phyloP scores from a whole-genome alignment of 169 alveolate genomes.

The Plasmodium blacklocki region DNA sequence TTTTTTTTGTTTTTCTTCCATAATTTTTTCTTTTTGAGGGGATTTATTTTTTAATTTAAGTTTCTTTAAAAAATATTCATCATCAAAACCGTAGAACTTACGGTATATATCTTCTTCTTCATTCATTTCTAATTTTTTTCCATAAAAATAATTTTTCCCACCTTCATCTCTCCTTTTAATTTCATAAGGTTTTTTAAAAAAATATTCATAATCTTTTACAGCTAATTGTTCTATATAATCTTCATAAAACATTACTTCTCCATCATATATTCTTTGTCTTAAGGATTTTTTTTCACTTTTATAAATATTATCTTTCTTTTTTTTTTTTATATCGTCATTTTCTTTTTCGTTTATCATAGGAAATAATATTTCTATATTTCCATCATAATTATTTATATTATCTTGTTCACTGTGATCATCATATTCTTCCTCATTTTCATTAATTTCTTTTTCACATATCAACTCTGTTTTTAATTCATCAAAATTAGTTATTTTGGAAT shows the following conservation, averaged over 20 bases:
- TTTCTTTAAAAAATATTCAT: slow-evolving; percentile 54
- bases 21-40: slow-evolving; percentile 16
- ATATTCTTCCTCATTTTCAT: not conserved
- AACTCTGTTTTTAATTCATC: slow-evolving; percentile 58
- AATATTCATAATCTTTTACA: slow-evolving; percentile 64
- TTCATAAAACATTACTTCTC: slow-evolving; percentile 80
- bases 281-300: slow-evolving; percentile 66
- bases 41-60: slow-evolving; percentile 17
- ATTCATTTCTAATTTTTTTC: slow-evolving; percentile 41
- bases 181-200: slow-evolving; percentile 75
- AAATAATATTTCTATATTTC: slow-evolving; percentile 27
- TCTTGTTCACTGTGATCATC: not conserved
- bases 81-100: slow-evolving; percentile 42
- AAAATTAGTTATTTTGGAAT: slow-evolving; percentile 28
- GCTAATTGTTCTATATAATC: slow-evolving; percentile 65
- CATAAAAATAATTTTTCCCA: slow-evolving; percentile 74
- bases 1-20: slow-evolving; percentile 20
- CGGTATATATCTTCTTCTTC: slow-evolving; percentile 62
- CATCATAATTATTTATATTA: slow-evolving; percentile 14
- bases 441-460: slow-evolving; percentile 24
- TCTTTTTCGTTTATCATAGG: slow-evolving; percentile 5
- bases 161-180: slow-evolving; percentile 69
- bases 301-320: not conserved
- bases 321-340: not conserved
- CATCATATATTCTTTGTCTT: slow-evolving; percentile 79